Conservation (phyloP, 306 rosid genomes). For the Pueraria montana region DNA sequence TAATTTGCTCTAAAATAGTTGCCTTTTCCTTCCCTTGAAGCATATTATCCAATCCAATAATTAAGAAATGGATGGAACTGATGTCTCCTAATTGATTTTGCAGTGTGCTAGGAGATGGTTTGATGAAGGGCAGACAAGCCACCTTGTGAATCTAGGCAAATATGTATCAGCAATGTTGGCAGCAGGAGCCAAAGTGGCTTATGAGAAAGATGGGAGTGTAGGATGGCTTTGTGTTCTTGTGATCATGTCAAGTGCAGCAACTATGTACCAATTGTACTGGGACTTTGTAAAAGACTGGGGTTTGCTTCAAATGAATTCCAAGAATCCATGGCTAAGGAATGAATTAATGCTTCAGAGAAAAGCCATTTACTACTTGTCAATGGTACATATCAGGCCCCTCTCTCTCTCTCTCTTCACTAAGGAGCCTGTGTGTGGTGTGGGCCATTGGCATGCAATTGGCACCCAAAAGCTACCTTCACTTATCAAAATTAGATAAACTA, state of each 20-base stretch:
- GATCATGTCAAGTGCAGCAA: constrained; percentile 89
- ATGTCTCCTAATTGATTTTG: constrained; percentile 31
- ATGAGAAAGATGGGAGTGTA: constrained; percentile 76
- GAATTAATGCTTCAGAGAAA: constrained; percentile 89
- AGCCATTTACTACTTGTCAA: constrained; percentile 87
- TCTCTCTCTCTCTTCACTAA: not conserved
- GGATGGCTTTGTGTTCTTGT: constrained; percentile 94
- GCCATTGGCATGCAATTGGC: constrained; percentile 37
- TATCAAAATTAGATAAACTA: constrained; percentile 13
- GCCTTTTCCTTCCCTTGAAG: not conserved
- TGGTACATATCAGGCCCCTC: constrained; percentile 70
- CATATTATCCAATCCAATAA: constrained; percentile 3
- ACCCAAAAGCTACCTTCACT: constrained; percentile 18
- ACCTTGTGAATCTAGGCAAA: constrained; percentile 89
- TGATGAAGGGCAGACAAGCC: constrained; percentile 93
- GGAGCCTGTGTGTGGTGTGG: constrained; percentile 34
- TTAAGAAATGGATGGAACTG: constrained; percentile 31
- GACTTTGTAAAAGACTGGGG: constrained; percentile 99
- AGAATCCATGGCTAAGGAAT: constrained; percentile 98
- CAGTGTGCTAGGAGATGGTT: constrained; percentile 98
- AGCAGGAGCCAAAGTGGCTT: constrained; percentile 97
- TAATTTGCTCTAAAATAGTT: not conserved
- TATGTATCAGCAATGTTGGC: constrained; percentile 99
- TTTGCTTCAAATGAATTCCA: constrained; percentile 93
- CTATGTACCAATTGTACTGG: constrained; percentile 97